Base-by-base conservation (phyloP, 2,329 filamentous ascomycete genomes). In the Lasiodiplodia sp. region DNA sequence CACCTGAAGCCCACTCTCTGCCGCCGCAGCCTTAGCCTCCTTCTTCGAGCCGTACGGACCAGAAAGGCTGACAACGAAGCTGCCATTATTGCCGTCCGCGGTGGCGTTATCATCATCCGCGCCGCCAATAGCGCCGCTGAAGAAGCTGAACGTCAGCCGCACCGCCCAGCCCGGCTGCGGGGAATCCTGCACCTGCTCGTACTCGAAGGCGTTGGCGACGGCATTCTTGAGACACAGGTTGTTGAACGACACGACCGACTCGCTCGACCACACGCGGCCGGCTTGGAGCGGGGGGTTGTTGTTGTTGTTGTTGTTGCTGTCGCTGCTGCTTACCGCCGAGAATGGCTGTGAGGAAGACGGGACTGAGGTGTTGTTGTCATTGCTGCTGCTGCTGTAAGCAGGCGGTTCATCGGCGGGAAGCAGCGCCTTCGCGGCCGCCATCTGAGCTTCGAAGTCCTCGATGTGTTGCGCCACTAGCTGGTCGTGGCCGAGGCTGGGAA, bases 11-110 rank as follows among this genome's bases (percentile, higher is more conserved):
- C 74, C 80, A n/a, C 68, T 71, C 72, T 76, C 75, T 52, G 77
- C 78, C 25, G 80, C 62, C 1, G 73, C 77, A 68, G 84, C 82
- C 68, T 81, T 83, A 0, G 80, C 82, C 62, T 81, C 79, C 68
- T 80, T 79, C 73, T 84, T 83, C 49, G 74, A 80, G 8, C 72
- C 71, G 70, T 75, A 82, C 18, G 71, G 72, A 2, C 74, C 74
- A 8, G 70, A 34, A 12, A 72, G 72, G 4, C 71, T 70, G 23
- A 77, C 28, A 6, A 68, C 68, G 18, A 75, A 72, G 10, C 12
- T 72, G 25, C 49, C 73, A 72, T 57, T 49, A 3, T n/a, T n/a
- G 8, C 4, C 18, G 10, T 47, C 7, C 44, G 5, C 40, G 5
- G 3, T 10, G 2, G 16, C 18, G 28, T 34, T 34, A 34, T 34